phyloP scores from a whole-genome alignment of 257 asterid genomes.

The Solanum pinnatisectum region DNA sequence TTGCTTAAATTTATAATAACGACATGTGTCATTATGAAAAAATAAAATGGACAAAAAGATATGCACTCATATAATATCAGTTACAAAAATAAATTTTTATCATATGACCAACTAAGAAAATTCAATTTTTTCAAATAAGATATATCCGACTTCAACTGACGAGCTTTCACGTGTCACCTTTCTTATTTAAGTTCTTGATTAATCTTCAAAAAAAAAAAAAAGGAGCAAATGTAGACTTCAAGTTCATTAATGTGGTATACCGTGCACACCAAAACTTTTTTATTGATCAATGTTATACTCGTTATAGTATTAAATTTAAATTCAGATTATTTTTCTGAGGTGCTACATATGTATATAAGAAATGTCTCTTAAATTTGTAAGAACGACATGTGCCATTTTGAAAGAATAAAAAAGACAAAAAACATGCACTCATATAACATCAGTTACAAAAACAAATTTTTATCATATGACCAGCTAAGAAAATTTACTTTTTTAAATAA shows the following conservation, averaged over 20 bases:
- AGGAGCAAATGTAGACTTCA: too few species aligned
- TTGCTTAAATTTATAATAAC: not conserved
- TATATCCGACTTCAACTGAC: not conserved
- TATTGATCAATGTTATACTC: too few species aligned
- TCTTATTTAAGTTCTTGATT: not conserved
- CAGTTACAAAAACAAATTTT: not conserved
- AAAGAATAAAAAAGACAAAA: not conserved
- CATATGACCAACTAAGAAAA: not conserved
- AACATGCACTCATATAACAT: not conserved
- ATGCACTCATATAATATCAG: not conserved
- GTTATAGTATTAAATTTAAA: too few species aligned
- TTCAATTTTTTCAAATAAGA: not conserved
- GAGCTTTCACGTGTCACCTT: not conserved
- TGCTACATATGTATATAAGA: not conserved
- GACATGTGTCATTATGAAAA: not conserved
- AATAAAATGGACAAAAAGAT: not conserved
- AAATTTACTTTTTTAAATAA: not conserved
- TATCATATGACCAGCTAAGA: not conserved
- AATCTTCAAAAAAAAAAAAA: too few species aligned
- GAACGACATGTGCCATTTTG: not conserved
- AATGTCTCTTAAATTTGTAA: not conserved
- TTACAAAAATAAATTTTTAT: not conserved
- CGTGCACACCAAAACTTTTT: too few species aligned
- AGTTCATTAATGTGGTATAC: too few species aligned
- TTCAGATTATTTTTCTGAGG: not conserved